Base-by-base conservation (phyloP, 1,284 basidiomycete genomes). In the Lentinula novae-zelandiae region DNA sequence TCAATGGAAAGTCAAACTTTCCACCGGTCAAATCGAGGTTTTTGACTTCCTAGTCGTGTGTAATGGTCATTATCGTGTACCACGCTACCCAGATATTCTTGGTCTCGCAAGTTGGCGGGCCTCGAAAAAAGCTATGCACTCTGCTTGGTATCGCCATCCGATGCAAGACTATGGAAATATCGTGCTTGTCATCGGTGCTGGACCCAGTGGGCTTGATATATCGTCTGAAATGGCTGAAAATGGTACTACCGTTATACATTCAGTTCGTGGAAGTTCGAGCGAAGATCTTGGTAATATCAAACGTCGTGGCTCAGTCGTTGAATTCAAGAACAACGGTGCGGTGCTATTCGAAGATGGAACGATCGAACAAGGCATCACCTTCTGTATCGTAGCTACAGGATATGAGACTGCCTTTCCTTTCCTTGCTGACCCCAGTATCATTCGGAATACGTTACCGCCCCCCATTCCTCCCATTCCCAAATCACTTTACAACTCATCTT, bases 361-460 rank as follows among this genome's bases (percentile, higher is more conserved):
- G 2, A 67, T 70, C 8, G 86, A 89, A 68, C 66, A 71, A 38
- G 77, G 74, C 3, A 75, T 92, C 56, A 83, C 87, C 64, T 73
- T 82, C 60, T 84, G 82, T 64, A 82, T 92, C 54, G 74, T 92
- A 9, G 91, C 89, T 1, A 93, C 90, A 5, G 91, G 90, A 6
- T 93, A 88, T 69, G 73, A 86, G 58, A 74, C 82, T 58, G 72
- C 80, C 17, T 84, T 84, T 65, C 84, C 86, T 0, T 91, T 91
- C 73, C 73, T 92, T 54, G 64, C 75, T 2, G 63, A 46, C 7
- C 44, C 73, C 2, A 65, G 70, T 1, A 67, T 80, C 36, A 67
- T 65, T 2, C 60, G 61, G 1, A 67, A 67, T 1, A 63, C 78
- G 20, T 79, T 82, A 0, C 74, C 77, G 2, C 70, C 72, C n/a